Conservation (phyloP, 1,284 basidiomycete genomes). For the Sporisorium exsertum region DNA sequence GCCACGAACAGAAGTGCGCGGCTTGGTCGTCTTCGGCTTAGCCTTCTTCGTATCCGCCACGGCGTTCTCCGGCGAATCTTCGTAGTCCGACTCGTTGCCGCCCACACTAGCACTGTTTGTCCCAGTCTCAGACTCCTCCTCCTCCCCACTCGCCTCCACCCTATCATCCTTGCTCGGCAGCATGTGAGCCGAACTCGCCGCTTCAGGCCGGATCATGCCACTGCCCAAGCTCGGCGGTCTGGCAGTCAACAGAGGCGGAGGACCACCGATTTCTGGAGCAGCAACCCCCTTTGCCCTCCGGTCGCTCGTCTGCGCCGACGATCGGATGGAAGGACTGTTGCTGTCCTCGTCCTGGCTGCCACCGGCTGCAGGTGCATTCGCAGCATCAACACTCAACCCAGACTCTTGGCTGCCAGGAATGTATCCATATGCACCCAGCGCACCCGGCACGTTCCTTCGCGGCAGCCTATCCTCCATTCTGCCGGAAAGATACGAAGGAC, state of each 20-base stretch:
- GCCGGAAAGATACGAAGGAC: neutral
- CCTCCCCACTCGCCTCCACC: slow-evolving; percentile 33
- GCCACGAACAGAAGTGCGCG: neutral
- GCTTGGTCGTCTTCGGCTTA: slow-evolving; percentile 15
- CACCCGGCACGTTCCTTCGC: slow-evolving; percentile 39
- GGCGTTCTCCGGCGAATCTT: slow-evolving; percentile 24
- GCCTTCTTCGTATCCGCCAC: neutral
- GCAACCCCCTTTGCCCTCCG: slow-evolving; percentile 2
- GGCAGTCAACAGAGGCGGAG: slow-evolving; percentile 25
- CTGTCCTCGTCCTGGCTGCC: slow-evolving; percentile 46
- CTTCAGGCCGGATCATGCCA: neutral
- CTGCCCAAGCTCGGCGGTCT: slow-evolving; percentile 5
- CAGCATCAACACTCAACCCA: slow-evolving; percentile 46
- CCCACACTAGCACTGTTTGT: slow-evolving; percentile 19
- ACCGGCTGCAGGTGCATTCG: slow-evolving; percentile 6
- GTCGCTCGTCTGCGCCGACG: slow-evolving; percentile 52
- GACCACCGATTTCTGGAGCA: slow-evolving; percentile 20
- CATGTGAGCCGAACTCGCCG: neutral
- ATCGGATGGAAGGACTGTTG: slow-evolving; percentile 58
- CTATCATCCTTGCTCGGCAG: slow-evolving; percentile 23
- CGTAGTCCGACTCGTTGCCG: slow-evolving; percentile 49
- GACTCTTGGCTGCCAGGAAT: slow-evolving; percentile 66
- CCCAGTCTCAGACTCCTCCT: slow-evolving; percentile 44
- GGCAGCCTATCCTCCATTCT: slow-evolving; percentile 5
- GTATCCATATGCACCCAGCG: slow-evolving; percentile 62